Percentiles rank a stretch among this genome's conserved stretches.
Conservation (phyloP, 257 asterid genomes). For the Ilex aquifolium region DNA sequence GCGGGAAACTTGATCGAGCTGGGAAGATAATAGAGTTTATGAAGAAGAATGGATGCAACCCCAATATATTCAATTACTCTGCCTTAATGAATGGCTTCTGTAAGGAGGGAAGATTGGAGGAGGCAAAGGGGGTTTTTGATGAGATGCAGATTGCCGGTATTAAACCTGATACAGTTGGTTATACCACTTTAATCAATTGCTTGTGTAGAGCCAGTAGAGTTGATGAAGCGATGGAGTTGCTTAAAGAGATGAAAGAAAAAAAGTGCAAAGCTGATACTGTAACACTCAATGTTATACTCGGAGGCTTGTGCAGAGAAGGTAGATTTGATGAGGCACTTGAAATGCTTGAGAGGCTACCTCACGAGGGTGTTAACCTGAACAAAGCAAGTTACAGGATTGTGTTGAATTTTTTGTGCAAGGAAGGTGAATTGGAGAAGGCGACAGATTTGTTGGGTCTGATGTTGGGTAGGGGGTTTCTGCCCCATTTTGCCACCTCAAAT, state of each 20-base stretch:
- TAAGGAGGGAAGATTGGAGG: constrained; percentile 57
- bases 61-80: constrained; percentile 68
- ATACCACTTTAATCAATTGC: constrained; percentile 60
- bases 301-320: constrained; percentile 61
- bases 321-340: constrained; percentile 63
- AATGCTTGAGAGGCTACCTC: constrained; percentile 72
- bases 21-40: constrained; percentile 64
- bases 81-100: constrained; percentile 71
- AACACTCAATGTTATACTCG: constrained; percentile 68
- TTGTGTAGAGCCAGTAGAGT: constrained; percentile 55
- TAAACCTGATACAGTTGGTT: constrained; percentile 59
- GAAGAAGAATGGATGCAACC: constrained; percentile 78
- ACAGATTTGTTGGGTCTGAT: constrained; percentile 51
- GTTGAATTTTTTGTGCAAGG: constrained; percentile 63
- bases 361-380: constrained; percentile 62
- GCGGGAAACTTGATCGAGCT: constrained; percentile 60
- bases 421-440: constrained; percentile 57
- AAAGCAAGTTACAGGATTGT: constrained; percentile 86
- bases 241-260: constrained; percentile 64
- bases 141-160: constrained; percentile 54
- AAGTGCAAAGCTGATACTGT: constrained; percentile 66
- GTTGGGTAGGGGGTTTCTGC: constrained; percentile 73
- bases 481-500: constrained; percentile 82
- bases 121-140: constrained; percentile 49
- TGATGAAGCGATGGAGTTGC: constrained; percentile 67